Evolutionary conservation across 768 basidiomycete species (phyloP).

Genomic region (Lactifluus pinguis): DNA sequence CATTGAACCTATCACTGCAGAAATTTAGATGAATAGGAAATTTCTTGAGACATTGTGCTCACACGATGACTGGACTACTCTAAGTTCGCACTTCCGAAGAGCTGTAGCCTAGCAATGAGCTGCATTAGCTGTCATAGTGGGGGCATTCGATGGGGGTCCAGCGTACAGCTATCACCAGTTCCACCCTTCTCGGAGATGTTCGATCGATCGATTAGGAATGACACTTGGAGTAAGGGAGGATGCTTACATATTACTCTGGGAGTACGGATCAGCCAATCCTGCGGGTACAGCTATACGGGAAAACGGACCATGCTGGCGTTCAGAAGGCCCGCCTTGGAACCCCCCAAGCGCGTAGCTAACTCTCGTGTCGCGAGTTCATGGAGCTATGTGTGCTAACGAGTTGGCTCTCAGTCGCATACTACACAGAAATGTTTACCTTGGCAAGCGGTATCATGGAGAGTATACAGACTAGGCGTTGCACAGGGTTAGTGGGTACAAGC

Average conservation of each 20-base stretch:
- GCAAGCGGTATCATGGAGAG: slow-evolving; percentile 72
- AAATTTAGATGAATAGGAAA: slow-evolving; percentile 5
- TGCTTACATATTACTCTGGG: slow-evolving; percentile 59
- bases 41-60: slow-evolving; percentile 21
- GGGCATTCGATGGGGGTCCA: neutral
- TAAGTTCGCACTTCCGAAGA: slow-evolving; percentile 70
- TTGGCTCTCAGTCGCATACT: neutral
- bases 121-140: neutral
- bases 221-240: neutral
- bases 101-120: slow-evolving; percentile 53
- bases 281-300: neutral
- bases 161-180: slow-evolving; percentile 65
- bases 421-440: slow-evolving; percentile 36
- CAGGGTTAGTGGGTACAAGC: neutral
- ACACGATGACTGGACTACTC: slow-evolving; percentile 76
- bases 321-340: slow-evolving; percentile 65
- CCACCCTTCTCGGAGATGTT: slow-evolving; percentile 29
- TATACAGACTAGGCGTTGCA: slow-evolving; percentile 41
- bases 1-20: slow-evolving; percentile 70
- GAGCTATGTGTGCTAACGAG: slow-evolving; percentile 33
- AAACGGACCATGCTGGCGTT: slow-evolving; percentile 67
- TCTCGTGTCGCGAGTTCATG: slow-evolving; percentile 73
- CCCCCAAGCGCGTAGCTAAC: slow-evolving; percentile 66
- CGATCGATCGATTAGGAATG: neutral
- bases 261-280: slow-evolving; percentile 14